Percentiles rank a stretch among this genome's conserved stretches.
These are phyloP conservation scores for Skeletonema menzelii DNA, from an alignment of 108 stramenopile species.

Conservation along the genomic window DNA sequence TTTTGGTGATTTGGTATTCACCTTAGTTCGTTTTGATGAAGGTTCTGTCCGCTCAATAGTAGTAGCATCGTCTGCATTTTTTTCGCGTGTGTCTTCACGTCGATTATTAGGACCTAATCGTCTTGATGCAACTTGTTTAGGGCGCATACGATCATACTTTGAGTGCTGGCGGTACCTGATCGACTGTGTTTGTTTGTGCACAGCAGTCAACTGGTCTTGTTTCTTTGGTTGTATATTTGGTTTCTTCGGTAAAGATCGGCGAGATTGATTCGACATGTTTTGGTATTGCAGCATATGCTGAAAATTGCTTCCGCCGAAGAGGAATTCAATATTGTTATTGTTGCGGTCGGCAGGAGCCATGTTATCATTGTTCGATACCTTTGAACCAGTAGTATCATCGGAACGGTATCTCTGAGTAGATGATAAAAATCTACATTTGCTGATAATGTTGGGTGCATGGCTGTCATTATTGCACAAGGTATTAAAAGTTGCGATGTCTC, in stretches of 20 bases:
- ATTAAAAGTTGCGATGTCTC: neutral
- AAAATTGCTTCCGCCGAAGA: slow-evolving; percentile 8
- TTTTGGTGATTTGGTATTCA: neutral
- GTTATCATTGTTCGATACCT: neutral
- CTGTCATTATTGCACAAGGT: neutral
- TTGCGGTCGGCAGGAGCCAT: no score
- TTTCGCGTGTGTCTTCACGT: neutral
- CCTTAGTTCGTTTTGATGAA: neutral
- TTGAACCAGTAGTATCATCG: neutral
- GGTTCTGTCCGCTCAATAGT: neutral
- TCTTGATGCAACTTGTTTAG: neutral
- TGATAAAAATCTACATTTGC: neutral
- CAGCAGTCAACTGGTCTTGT: neutral
- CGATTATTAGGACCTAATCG: neutral
- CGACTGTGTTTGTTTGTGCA: neutral
- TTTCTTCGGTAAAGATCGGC: neutral
- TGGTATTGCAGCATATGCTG: slow-evolving; percentile 10
- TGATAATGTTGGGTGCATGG: neutral
- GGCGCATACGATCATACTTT: neutral
- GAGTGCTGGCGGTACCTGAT: neutral
- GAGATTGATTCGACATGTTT: neutral
- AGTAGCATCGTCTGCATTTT: neutral
- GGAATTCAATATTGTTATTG: neutral
- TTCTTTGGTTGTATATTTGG: neutral
- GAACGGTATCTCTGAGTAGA: neutral